Evolutionary conservation across 768 basidiomycete genomes (phyloP).

Genomic region (Hebeloma cylindrosporum): DNA sequence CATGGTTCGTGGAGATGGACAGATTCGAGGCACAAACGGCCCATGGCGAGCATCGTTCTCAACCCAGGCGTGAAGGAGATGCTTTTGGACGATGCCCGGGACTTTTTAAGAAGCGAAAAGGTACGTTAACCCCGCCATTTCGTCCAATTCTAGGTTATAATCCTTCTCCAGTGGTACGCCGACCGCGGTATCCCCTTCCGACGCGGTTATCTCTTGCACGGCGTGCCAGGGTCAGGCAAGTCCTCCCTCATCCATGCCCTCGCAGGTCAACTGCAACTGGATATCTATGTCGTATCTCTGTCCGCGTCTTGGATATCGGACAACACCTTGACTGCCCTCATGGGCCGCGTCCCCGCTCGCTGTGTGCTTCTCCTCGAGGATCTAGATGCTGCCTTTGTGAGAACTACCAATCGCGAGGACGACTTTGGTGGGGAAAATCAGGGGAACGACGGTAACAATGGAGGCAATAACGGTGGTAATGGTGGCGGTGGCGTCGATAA

Average conservation of each 20-base stretch:
- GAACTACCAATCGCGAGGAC: conserved; percentile 68
- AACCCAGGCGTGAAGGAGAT: conserved; percentile 90
- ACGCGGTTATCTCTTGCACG: conserved; percentile 81
- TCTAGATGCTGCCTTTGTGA: conserved; percentile 85
- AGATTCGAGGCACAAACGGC: conserved; percentile 83
- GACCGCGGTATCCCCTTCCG: conserved; percentile 92
- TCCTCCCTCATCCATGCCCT: conserved; percentile 84
- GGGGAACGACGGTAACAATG: conserved; percentile 6
- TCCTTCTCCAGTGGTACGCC: conserved; percentile 72
- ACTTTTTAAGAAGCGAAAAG: conserved; percentile 84
- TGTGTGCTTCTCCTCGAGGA: conserved; percentile 90
- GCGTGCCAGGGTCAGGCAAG: conserved; percentile 85
- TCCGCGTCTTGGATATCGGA: conserved; percentile 87
- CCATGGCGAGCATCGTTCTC: conserved; percentile 84
- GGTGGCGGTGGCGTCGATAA: conserved; percentile 10
- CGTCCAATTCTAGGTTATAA: conserved; percentile 1
- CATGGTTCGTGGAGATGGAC: conserved; percentile 89
- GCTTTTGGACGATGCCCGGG: conserved; percentile 77
- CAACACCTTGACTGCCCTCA: conserved; percentile 78
- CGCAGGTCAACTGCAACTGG: conserved; percentile 85
- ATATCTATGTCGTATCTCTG: conserved; percentile 89
- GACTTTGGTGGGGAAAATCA: conserved; percentile 29
- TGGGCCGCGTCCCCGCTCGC: conserved; percentile 83
- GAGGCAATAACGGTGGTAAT: not conserved
- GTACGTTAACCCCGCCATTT: conserved; percentile 29